Percentiles rank a stretch among this genome's conserved stretches.
These are phyloP conservation scores for Russula sp. DNA, from an alignment of 768 basidiomycete genomes.

Conservation along the genomic window DNA sequence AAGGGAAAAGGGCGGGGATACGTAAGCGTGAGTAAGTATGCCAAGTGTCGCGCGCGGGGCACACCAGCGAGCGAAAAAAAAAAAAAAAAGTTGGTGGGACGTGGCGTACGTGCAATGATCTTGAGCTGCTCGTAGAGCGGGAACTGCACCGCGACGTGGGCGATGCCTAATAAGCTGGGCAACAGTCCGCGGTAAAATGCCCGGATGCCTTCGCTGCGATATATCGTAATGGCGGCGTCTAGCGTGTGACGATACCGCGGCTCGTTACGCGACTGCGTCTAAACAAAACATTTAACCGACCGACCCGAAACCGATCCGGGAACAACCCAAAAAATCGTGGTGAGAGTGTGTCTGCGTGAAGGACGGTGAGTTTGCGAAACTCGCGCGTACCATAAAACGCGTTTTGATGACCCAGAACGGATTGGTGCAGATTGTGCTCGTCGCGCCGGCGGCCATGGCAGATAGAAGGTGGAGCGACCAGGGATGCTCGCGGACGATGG, in stretches of 20 bases:
- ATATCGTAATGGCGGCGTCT: conserved; percentile 87
- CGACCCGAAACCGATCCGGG: neutral
- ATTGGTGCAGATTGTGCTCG: conserved; percentile 90
- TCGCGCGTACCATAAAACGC: conserved; percentile 79
- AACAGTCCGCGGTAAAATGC: conserved; percentile 95
- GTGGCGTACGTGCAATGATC: conserved; percentile 65
- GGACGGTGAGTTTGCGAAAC: too few species aligned
- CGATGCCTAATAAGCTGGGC: conserved; percentile 88
- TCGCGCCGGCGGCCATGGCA: conserved; percentile 92
- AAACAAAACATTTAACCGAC: neutral
- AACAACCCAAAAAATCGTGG: neutral
- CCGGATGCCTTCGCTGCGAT: conserved; percentile 74
- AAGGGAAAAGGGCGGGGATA: neutral
- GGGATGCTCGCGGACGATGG: conserved; percentile 70
- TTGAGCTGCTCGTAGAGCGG: conserved; percentile 95
- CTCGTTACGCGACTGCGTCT: conserved; percentile 84
- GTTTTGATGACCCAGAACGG: conserved; percentile 99
- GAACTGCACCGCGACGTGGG: conserved; percentile 96
- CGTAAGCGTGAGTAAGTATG: neutral
- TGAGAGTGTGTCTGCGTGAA: too few species aligned
- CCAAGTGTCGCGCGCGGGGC: too few species aligned
- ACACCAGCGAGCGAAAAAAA: too few species aligned
- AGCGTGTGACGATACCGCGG: conserved; percentile 80
- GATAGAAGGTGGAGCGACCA: conserved; percentile 89
- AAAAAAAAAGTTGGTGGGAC: neutral